These are phyloP conservation scores for Talaromyces wortmannii DNA, from an alignment of 495 filamentous ascomycete species.

Conservation along the genomic window DNA sequence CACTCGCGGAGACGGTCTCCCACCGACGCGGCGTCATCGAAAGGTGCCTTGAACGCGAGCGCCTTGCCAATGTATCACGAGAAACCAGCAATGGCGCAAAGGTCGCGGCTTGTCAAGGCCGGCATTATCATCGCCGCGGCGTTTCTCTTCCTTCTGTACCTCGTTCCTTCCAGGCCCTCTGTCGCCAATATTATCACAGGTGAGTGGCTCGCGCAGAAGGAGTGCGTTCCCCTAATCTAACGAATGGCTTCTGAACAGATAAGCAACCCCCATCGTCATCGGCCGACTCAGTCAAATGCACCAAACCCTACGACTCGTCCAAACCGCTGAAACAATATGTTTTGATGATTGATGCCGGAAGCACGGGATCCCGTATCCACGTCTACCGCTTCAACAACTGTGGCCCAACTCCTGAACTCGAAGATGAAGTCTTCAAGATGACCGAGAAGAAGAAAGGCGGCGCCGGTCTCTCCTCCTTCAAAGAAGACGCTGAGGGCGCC, in stretches of 20 bases:
- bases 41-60: not conserved
- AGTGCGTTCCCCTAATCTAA: not conserved
- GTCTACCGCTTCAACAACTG: constrained; percentile 99
- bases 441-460: constrained; percentile 71
- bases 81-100: constrained; percentile 55
- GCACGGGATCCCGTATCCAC: constrained; percentile 95
- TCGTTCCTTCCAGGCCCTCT: constrained; percentile 50
- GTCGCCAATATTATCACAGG: constrained; percentile 30
- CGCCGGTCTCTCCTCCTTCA: constrained; percentile 82
- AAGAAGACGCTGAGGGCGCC: constrained; percentile 74
- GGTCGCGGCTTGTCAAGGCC: constrained; percentile 75
- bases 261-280: constrained; percentile 7
- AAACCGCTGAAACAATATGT: constrained; percentile 97
- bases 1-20: constrained; percentile 2
- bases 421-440: constrained; percentile 85
- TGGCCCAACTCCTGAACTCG: constrained; percentile 88
- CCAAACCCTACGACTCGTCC: constrained; percentile 68
- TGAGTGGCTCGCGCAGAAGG: constrained; percentile 14
- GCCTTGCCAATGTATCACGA: constrained; percentile 2
- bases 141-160: constrained; percentile 67
- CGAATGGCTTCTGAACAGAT: not conserved
- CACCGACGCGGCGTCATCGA: not conserved
- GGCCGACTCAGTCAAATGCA: constrained; percentile 52
- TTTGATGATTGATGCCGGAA: constrained; percentile 97
- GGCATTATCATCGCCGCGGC: constrained; percentile 69